These are phyloP conservation scores for Isabelozyma gotoi DNA, from an alignment of 805 yeast genomes.

Conservation along the genomic window DNA sequence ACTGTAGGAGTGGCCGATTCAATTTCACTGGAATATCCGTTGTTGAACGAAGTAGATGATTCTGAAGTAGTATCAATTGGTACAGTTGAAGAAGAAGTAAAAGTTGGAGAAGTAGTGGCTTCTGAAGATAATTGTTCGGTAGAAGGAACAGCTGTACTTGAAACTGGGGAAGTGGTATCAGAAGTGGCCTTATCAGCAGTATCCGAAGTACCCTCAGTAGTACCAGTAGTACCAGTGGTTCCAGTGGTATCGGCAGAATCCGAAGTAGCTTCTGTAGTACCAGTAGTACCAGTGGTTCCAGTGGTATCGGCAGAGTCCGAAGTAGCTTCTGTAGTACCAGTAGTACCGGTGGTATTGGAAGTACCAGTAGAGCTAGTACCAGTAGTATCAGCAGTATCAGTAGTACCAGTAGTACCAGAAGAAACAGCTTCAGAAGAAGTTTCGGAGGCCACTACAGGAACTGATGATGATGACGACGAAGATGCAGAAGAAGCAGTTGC, in stretches of 20 bases:
- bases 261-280: neutral
- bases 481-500: constrained; percentile 1
- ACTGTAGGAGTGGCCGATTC: constrained; percentile 1
- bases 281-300: neutral
- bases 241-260: neutral
- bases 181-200: neutral
- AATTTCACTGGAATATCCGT: neutral
- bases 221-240: neutral
- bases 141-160: constrained; percentile 1
- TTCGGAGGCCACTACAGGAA: too few species aligned
- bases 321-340: constrained; percentile 1
- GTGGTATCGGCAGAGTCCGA: too few species aligned
- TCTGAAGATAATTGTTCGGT: too few species aligned
- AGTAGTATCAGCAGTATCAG: constrained; percentile 1
- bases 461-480: neutral
- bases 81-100: neutral
- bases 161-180: neutral
- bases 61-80: constrained; percentile 1
- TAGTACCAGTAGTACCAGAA: constrained; percentile 4
- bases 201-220: neutral
- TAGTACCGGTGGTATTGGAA: neutral
- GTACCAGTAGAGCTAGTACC: constrained; percentile 3
- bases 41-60: constrained; percentile 1
- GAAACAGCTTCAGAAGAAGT: neutral
- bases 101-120: neutral